Conservation (phyloP, 495 filamentous ascomycete species). For the Friedmanniomyces endolithicus region DNA sequence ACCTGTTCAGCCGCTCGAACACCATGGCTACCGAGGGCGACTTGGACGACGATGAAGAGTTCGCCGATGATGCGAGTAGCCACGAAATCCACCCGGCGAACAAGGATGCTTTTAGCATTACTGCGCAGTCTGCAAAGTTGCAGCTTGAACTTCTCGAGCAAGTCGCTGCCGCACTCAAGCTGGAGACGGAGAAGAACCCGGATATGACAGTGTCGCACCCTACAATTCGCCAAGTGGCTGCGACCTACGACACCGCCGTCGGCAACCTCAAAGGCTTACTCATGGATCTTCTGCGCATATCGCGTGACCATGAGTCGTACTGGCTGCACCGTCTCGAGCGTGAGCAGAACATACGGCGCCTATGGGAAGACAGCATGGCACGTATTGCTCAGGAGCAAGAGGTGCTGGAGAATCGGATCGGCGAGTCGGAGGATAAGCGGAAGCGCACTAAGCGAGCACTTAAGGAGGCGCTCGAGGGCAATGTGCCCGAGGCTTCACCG, state of each 20-base stretch:
- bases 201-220: slow-evolving; percentile 58
- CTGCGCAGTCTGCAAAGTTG: slow-evolving; percentile 83
- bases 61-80: slow-evolving; percentile 68
- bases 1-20: slow-evolving; percentile 4
- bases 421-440: slow-evolving; percentile 80
- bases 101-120: slow-evolving; percentile 90
- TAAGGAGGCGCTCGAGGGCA: slow-evolving; percentile 65
- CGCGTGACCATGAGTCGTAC: slow-evolving; percentile 82
- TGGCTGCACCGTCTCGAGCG: slow-evolving; percentile 92
- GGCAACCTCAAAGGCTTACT: slow-evolving; percentile 75
- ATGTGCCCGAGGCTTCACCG: slow-evolving; percentile 31
- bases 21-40: slow-evolving; percentile 39
- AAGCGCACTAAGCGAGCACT: slow-evolving; percentile 81
- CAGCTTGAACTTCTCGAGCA: slow-evolving; percentile 81
- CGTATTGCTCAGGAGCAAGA: slow-evolving; percentile 87
- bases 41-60: slow-evolving; percentile 64
- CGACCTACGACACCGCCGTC: slow-evolving; percentile 80
- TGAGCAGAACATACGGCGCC: slow-evolving; percentile 71
- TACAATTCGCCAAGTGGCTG: slow-evolving; percentile 61
- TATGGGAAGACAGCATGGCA: slow-evolving; percentile 99
- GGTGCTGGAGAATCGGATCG: slow-evolving; percentile 70
- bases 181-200: slow-evolving; percentile 58
- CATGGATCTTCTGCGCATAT: slow-evolving; percentile 80
- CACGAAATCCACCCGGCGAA: slow-evolving; percentile 56
- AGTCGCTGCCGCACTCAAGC: slow-evolving; percentile 68